These are phyloP conservation scores for Biscutella laevigata DNA, from an alignment of 441 rosid genomes.

Conservation along the genomic window DNA sequence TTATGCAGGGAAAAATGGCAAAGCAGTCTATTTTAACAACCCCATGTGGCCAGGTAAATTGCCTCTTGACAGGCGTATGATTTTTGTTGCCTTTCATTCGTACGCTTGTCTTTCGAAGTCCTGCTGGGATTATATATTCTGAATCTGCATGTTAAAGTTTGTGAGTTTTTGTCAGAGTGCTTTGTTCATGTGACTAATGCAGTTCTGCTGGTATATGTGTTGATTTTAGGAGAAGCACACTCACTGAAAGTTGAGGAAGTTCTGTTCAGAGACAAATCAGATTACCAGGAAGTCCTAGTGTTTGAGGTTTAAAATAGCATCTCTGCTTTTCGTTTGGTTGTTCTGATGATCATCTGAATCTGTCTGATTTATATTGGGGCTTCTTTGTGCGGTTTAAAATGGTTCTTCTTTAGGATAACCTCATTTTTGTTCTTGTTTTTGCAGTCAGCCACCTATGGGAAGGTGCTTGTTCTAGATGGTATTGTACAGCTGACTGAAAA, in stretches of 20 bases:
- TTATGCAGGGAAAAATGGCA: conserved; percentile 42
- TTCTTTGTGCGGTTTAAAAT: background rate
- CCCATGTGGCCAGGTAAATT: conserved; percentile 95
- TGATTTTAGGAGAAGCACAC: conserved; percentile 79
- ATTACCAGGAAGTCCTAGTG: conserved; percentile 83
- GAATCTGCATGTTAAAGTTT: background rate
- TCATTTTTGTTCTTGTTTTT: conserved; percentile 17
- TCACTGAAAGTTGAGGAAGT: conserved; percentile 70
- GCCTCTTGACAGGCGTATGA: conserved; percentile 16
- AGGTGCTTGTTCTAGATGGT: conserved; percentile 96
- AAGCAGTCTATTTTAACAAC: conserved; percentile 66
- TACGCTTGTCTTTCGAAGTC: background rate
- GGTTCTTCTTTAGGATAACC: background rate
- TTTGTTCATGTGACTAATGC: conserved; percentile 5
- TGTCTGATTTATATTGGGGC: background rate
- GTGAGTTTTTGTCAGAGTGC: background rate
- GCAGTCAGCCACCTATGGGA: conserved; percentile 85
- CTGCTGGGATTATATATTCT: background rate
- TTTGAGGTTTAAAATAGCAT: conserved; percentile 53
- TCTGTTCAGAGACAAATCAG: conserved; percentile 62
- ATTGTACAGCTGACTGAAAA: conserved; percentile 91
- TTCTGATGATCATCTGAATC: background rate
- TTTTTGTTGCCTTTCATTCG: background rate
- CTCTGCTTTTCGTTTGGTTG: background rate
- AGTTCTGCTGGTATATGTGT: conserved; percentile 8